phyloP scores from a whole-genome alignment of 2,329 filamentous ascomycete species.

The Sordariomycetes sp. region DNA sequence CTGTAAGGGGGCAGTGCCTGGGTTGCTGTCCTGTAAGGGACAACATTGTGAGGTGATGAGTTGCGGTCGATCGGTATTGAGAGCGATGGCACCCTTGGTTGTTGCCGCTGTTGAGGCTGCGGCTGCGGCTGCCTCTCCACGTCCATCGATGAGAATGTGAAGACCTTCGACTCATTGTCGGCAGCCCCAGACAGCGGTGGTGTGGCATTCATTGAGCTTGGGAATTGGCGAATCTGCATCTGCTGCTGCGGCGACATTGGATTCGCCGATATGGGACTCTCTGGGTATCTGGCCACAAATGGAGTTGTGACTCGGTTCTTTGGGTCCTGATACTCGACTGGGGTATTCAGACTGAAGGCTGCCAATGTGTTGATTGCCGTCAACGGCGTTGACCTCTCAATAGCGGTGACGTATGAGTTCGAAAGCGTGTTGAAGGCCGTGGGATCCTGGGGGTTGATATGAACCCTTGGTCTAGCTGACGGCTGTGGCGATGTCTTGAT shows the following conservation, averaged over 20 bases:
- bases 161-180: slow-evolving; percentile 32
- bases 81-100: no score
- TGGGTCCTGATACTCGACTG: slow-evolving; percentile 18
- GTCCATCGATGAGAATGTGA: slow-evolving; percentile 33
- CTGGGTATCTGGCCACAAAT: slow-evolving; percentile 35
- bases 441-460: slow-evolving; percentile 46
- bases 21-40: neutral
- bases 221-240: slow-evolving; percentile 36
- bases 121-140: neutral
- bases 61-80: neutral
- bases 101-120: neutral
- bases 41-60: neutral
- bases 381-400: slow-evolving; percentile 46
- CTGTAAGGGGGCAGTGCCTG: slow-evolving; percentile 39
- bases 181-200: slow-evolving; percentile 45
- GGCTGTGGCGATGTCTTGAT: slow-evolving; percentile 35
- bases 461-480: slow-evolving; percentile 20
- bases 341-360: slow-evolving; percentile 19
- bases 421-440: slow-evolving; percentile 59
- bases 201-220: slow-evolving; percentile 50
- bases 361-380: slow-evolving; percentile 37
- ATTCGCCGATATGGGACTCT: slow-evolving; percentile 42
- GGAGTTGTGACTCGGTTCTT: slow-evolving; percentile 31
- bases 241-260: slow-evolving; percentile 38
- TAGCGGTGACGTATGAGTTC: slow-evolving; percentile 54